Conservation (phyloP, 2,329 filamentous ascomycete species). For the Phaeosphaeria sp. region DNA sequence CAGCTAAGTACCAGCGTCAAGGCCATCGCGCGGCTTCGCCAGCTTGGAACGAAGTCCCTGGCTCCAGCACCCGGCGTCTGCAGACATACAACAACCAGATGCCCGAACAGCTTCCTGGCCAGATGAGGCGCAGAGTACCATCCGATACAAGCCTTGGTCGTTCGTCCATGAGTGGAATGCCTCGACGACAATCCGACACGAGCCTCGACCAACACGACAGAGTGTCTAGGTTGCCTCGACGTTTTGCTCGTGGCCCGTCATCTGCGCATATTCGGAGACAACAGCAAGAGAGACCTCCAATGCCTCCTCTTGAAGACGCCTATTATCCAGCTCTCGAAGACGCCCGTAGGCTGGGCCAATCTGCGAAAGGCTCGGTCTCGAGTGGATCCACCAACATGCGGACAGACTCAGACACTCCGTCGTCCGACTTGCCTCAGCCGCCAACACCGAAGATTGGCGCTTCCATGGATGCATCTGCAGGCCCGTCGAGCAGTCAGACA, state of each 20-base stretch:
- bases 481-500: conserved; percentile 18
- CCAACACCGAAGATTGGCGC: conserved; percentile 51
- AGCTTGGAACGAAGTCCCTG: conserved; percentile 50
- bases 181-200: conserved; percentile 20
- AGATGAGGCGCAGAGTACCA: conserved; percentile 32
- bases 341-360: conserved; percentile 25
- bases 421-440: conserved; percentile 53
- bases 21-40: conserved; percentile 54
- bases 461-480: conserved; percentile 42
- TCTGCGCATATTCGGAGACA: conserved; percentile 2
- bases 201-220: not conserved
- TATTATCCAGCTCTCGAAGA: conserved; percentile 27
- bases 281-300: conserved; percentile 26
- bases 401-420: conserved; percentile 50
- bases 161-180: not conserved
- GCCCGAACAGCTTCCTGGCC: conserved; percentile 15
- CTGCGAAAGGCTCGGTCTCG: conserved; percentile 35
- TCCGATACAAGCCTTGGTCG: conserved; percentile 31
- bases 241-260: conserved; percentile 20
- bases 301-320: conserved; percentile 30
- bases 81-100: conserved; percentile 20
- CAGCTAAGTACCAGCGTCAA: conserved; percentile 50
- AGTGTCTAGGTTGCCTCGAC: conserved; percentile 13
- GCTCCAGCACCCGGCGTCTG: conserved; percentile 23
- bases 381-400: conserved; percentile 41